Percentiles rank a stretch among this genome's conserved stretches.
These are phyloP conservation scores for Monilinia aucupariae DNA, from an alignment of 2,329 filamentous ascomycete species.

Conservation along the genomic window DNA sequence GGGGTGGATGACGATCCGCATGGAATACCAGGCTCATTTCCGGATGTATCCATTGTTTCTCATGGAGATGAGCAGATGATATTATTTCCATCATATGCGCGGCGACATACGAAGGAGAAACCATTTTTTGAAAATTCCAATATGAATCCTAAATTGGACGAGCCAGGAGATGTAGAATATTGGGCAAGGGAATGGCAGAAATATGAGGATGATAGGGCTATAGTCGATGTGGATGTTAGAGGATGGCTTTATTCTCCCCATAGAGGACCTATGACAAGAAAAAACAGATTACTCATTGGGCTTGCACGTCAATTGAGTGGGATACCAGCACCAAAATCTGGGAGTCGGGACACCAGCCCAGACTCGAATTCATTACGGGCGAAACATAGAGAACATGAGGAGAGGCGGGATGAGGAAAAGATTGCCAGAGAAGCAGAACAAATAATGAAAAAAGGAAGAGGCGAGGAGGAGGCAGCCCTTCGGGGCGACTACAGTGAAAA, in stretches of 20 bases:
- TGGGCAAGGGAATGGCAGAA: slow-evolving; percentile 75
- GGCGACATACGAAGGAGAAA: slow-evolving; percentile 33
- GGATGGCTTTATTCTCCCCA: slow-evolving; percentile 94
- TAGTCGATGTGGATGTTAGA: slow-evolving; percentile 90
- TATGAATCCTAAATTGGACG: slow-evolving; percentile 36
- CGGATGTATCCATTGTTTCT: slow-evolving; percentile 73
- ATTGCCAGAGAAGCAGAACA: slow-evolving; percentile 70
- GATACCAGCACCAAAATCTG: slow-evolving; percentile 50
- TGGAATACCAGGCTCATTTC: slow-evolving; percentile 70
- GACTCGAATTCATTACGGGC: slow-evolving; percentile 28
- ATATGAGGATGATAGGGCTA: slow-evolving; percentile 73
- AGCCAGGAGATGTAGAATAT: slow-evolving; percentile 61
- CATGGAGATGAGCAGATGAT: slow-evolving; percentile 88
- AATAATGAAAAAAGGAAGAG: slow-evolving; percentile 66
- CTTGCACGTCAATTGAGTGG: slow-evolving; percentile 84
- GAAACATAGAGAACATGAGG: slow-evolving; percentile 43
- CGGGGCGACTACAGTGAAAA: slow-evolving; percentile 69
- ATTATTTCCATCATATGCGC: slow-evolving; percentile 92
- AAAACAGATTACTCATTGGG: slow-evolving; percentile 80
- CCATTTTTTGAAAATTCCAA: slow-evolving; percentile 37
- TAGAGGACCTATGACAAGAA: slow-evolving; percentile 75
- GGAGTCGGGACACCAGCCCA: slow-evolving; percentile 31
- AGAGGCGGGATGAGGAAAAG: slow-evolving; percentile 53
- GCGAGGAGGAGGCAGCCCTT: slow-evolving; percentile 64
- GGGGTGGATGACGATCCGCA: slow-evolving; percentile 40